A percentile compares a stretch with the other conserved stretches of the same genome.
Evolutionary conservation across 2,329 filamentous ascomycete species (phyloP).

Genomic region (Diaporthe vexans): DNA sequence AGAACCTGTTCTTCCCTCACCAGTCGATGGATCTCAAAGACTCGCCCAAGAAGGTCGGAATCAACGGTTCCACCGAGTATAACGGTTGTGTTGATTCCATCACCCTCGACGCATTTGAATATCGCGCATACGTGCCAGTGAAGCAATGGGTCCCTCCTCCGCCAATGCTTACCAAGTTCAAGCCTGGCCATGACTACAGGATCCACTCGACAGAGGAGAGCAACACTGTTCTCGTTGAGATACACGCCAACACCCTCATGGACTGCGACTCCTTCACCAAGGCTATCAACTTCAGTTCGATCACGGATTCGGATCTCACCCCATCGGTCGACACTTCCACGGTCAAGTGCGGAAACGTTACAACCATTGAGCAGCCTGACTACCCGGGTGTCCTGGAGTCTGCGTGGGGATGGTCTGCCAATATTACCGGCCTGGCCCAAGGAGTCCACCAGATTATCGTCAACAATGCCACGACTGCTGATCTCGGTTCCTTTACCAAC

Average conservation of each 20-base stretch:
- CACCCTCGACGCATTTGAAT: slow-evolving; percentile 67
- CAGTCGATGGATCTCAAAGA: slow-evolving; percentile 65
- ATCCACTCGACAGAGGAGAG: slow-evolving; percentile 63
- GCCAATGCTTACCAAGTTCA: slow-evolving; percentile 71
- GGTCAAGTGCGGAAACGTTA: slow-evolving; percentile 32
- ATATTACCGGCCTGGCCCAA: slow-evolving; percentile 60
- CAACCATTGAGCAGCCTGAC: slow-evolving; percentile 44
- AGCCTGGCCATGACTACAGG: slow-evolving; percentile 71
- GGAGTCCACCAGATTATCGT: slow-evolving; percentile 71
- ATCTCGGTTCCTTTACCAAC: slow-evolving; percentile 58
- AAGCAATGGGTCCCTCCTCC: slow-evolving; percentile 63
- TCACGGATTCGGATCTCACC: slow-evolving; percentile 54
- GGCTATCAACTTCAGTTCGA: slow-evolving; percentile 65
- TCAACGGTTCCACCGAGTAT: slow-evolving; percentile 59
- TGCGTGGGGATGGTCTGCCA: slow-evolving; percentile 61
- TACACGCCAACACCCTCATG: slow-evolving; percentile 72
- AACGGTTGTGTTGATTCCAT: slow-evolving; percentile 69
- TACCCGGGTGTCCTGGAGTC: slow-evolving; percentile 66
- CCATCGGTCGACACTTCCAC: slow-evolving; percentile 34
- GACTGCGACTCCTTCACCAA: slow-evolving; percentile 66
- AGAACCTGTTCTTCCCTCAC: slow-evolving; percentile 75
- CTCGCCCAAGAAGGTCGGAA: slow-evolving; percentile 58
- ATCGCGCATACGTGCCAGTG: slow-evolving; percentile 70
- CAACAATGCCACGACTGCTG: slow-evolving; percentile 63
- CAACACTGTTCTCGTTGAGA: slow-evolving; percentile 57